Base-by-base conservation (phyloP, 176 grass and related monocot species). In the Carex cristatella region DNA sequence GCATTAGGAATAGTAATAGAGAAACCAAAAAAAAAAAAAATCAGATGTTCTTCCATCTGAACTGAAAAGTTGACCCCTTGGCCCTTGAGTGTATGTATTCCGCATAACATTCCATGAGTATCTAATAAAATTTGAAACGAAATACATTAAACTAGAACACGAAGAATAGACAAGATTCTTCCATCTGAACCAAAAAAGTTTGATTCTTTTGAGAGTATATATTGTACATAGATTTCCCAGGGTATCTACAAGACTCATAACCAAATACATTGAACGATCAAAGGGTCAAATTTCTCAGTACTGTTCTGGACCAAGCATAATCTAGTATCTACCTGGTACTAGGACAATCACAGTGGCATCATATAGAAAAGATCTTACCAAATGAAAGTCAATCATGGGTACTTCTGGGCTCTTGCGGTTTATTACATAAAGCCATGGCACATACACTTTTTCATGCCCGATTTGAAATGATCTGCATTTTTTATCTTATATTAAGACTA, bases 381-480 rank as follows among this genome's bases (percentile, higher is more conserved):
- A 88, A 92, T 98, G 91, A 79, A 99, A 99, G 91, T 99, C 91
- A 56, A 99, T 92, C 88, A 95, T 59, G 65, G 96, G 96, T 83
- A 99, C 91, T 91, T 95, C 91, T 81, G 96, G 88, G 71, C 88
- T 92, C 86, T 95, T 99, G 57, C 96, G 93, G 84, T 99, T 99
- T 88, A 99, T 92, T 69, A 99, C 90, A 84, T 94, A 99, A 84
- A 99, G 93, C 96, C 96, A 99, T n/a, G 96, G 96, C 82, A 95
- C 51, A 82, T 95, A 91, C 86, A 99, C 94, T 76, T 95, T 99
- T 84, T 99, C 96, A 19, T 92, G 88, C 59, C 96, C 96, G 87
- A 94, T 94, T 93, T 99, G 96, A 85, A 99, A 99, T 54, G 93
- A 91, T 88, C 96, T 99, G 88, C 88, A 95, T 58, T 81, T 84